Evolutionary conservation across 2,329 filamentous ascomycete genomes (phyloP).

Genomic region (Orbilia ellipsospora): DNA sequence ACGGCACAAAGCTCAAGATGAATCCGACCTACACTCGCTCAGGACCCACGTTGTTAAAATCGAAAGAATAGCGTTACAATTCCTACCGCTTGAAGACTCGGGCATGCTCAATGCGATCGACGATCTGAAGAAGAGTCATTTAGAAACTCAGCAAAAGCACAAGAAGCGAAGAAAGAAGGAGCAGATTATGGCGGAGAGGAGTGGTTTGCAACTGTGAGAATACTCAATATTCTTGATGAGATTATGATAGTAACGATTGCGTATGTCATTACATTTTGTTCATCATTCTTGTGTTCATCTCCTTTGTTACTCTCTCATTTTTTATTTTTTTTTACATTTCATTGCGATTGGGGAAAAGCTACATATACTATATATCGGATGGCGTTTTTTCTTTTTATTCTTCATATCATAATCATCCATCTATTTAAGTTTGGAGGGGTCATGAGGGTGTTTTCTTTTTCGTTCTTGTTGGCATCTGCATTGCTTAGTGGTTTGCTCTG

Average conservation of each 20-base stretch:
- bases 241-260: conserved; percentile 19
- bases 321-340: neutral
- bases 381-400: conserved; percentile 30
- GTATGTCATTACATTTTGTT: conserved; percentile 18
- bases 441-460: conserved; percentile 22
- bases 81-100: conserved; percentile 48
- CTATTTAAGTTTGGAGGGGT: conserved; percentile 21
- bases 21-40: conserved; percentile 43
- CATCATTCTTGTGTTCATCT: no score
- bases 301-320: neutral
- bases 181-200: conserved; percentile 44
- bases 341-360: conserved; percentile 18
- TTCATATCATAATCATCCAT: conserved; percentile 2
- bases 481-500: no score
- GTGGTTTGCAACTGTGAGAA: conserved; percentile 45
- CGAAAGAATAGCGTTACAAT: conserved; percentile 51
- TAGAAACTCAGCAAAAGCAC: conserved; percentile 53
- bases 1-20: conserved; percentile 51
- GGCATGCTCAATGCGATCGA: conserved; percentile 53
- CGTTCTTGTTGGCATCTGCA: no score
- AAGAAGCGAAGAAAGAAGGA: conserved; percentile 54
- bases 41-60: conserved; percentile 50
- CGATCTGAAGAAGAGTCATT: conserved; percentile 45
- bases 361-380: conserved; percentile 17
- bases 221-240: conserved; percentile 14